Percentiles rank a stretch among this genome's conserved stretches.
Evolutionary conservation across 495 filamentous ascomycete genomes (phyloP).

Genomic region (Aspergillus saccharolyticus): DNA sequence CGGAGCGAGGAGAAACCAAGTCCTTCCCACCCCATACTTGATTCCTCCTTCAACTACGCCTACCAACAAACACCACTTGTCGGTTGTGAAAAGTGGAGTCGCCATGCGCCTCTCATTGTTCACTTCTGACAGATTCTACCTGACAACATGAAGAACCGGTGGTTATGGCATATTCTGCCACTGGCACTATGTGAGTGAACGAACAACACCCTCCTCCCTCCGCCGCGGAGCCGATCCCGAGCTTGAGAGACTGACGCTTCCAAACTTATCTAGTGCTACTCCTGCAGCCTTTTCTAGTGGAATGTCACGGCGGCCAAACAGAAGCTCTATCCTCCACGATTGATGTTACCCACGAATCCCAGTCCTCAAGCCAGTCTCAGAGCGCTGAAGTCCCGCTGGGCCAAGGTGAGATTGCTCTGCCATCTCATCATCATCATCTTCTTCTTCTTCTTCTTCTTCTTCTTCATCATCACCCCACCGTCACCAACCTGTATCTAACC

Average conservation of each 20-base stretch:
- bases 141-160: conserved; percentile 39
- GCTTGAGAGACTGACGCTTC: conserved; percentile 22
- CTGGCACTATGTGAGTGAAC: conserved; percentile 37
- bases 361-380: conserved; percentile 17
- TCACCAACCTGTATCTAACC: conserved; percentile 4
- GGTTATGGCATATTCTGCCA: conserved; percentile 33
- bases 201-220: neutral
- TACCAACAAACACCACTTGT: conserved; percentile 4
- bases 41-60: neutral
- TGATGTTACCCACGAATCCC: conserved; percentile 16
- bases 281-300: conserved; percentile 31
- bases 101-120: conserved; percentile 38
- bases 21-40: neutral
- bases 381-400: conserved; percentile 19
- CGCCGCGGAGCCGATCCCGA: neutral
- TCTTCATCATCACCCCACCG: too few species aligned
- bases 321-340: conserved; percentile 17
- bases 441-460: too few species aligned
- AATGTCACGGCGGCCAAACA: conserved; percentile 18
- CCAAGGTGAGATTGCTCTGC: conserved; percentile 28
- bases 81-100: conserved; percentile 19
- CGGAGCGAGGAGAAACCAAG: conserved; percentile 1
- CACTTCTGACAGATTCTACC: conserved; percentile 15
- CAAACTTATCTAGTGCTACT: conserved; percentile 30
- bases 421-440: neutral